A percentile compares a stretch with the other conserved stretches of the same genome.
phyloP scores from a whole-genome alignment of 2,329 filamentous ascomycete species.

The Fusarium acutatum region DNA sequence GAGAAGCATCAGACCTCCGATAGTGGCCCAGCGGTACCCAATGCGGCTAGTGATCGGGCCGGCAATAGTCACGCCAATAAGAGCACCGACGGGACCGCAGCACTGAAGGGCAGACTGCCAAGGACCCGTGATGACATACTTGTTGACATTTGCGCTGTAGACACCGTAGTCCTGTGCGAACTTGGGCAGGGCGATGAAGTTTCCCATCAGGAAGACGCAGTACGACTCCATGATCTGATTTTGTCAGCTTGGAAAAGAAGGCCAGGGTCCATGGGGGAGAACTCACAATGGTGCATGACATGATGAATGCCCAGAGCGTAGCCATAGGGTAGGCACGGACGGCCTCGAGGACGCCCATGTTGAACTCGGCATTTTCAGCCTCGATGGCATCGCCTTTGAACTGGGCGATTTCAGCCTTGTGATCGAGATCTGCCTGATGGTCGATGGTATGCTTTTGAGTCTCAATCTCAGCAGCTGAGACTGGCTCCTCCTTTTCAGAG shows the following conservation, averaged over 20 bases:
- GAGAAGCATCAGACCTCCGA: slow-evolving; percentile 49
- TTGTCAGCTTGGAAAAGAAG: background rate
- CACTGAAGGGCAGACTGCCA: slow-evolving; percentile 53
- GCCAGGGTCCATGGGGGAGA: rapidly evolving
- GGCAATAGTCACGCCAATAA: slow-evolving; percentile 49
- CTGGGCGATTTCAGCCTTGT: background rate
- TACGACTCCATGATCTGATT: slow-evolving; percentile 59
- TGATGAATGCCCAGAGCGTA: background rate
- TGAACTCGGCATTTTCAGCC: background rate
- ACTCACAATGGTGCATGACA: background rate
- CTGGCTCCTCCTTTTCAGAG: background rate
- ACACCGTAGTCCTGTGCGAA: slow-evolving; percentile 53
- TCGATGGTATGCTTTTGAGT: background rate
- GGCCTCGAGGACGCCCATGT: background rate
- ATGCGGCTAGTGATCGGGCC: slow-evolving; percentile 49
- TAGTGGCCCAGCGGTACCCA: slow-evolving; percentile 50
- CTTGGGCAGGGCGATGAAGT: slow-evolving; percentile 53
- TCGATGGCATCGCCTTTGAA: background rate
- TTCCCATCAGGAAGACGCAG: slow-evolving; percentile 58
- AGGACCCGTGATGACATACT: slow-evolving; percentile 44
- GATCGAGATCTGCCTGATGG: background rate
- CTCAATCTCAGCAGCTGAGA: background rate
- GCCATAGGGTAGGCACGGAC: background rate
- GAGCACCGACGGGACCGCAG: slow-evolving; percentile 47
- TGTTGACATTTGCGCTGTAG: slow-evolving; percentile 20